phyloP scores from a whole-genome alignment of 1,284 basidiomycete species.

The Sporisorium scitamineum region DNA sequence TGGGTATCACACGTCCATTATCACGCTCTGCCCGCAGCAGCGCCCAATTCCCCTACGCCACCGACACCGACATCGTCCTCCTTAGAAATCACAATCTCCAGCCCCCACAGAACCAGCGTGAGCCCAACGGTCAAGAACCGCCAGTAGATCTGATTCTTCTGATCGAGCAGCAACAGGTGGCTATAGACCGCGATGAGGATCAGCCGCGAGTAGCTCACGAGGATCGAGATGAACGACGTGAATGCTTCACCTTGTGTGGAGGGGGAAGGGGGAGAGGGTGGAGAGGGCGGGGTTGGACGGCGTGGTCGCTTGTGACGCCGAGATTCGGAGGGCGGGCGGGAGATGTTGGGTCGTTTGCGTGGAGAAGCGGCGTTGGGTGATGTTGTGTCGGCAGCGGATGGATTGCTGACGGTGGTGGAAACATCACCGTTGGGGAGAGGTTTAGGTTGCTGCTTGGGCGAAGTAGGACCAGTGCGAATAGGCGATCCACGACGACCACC shows the following conservation, averaged over 20 bases:
- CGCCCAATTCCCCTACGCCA: slow-evolving; percentile 28
- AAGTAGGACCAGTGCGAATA: not conserved
- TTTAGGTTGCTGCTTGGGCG: not conserved
- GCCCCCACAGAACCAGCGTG: slow-evolving; percentile 61
- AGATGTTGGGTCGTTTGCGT: slow-evolving; percentile 32
- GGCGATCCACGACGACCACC: slow-evolving; percentile 4
- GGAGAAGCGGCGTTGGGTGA: not conserved
- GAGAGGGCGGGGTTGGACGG: not conserved
- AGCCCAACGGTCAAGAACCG: slow-evolving; percentile 66
- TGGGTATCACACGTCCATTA: not conserved
- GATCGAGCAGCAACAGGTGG: slow-evolving; percentile 65
- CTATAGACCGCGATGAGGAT: slow-evolving; percentile 67
- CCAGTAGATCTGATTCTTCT: slow-evolving; percentile 67
- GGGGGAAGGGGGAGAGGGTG: slow-evolving; percentile 3
- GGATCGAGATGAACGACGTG: slow-evolving; percentile 45
- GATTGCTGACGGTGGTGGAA: not conserved
- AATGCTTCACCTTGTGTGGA: slow-evolving; percentile 20
- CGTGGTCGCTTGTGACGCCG: slow-evolving; percentile 39
- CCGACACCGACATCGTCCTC: slow-evolving; percentile 43
- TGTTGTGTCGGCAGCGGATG: not conserved
- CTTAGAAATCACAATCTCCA: slow-evolving; percentile 63
- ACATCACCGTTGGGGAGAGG: not conserved
- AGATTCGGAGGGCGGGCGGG: slow-evolving; percentile 30
- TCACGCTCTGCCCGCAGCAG: slow-evolving; percentile 22
- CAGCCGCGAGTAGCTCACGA: slow-evolving; percentile 63